phyloP scores from a whole-genome alignment of 345 rosid genomes.

The Passiflora organensis region DNA sequence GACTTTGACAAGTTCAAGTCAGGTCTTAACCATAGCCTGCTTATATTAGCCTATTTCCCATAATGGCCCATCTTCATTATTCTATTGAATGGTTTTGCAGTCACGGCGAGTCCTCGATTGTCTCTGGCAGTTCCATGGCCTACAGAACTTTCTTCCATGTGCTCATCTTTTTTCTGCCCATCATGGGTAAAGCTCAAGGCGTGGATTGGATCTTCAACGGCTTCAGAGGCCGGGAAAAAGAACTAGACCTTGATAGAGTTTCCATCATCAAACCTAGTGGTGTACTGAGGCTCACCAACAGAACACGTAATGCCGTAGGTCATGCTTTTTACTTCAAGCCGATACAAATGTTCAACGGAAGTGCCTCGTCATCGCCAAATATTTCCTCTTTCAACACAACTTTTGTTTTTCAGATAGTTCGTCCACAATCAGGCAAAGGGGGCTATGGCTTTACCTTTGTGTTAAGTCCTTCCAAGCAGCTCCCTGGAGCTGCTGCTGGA shows the following conservation, averaged over 20 bases:
- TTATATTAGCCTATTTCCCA: too few species aligned
- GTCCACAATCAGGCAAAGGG: conserved; percentile 27
- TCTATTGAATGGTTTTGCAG: too few species aligned
- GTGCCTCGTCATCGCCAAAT: conserved; percentile 1
- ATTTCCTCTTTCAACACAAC: conserved; percentile 41
- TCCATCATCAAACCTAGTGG: conserved; percentile 33
- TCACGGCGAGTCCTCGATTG: too few species aligned
- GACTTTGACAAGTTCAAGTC: not conserved
- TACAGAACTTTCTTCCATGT: not conserved
- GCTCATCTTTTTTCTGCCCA: conserved; percentile 11
- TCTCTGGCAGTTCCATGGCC: conserved; percentile 9
- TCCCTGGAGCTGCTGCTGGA: conserved; percentile 27
- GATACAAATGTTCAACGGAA: conserved; percentile 22
- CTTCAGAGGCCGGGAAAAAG: conserved; percentile 17
- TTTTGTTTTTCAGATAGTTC: conserved; percentile 44
- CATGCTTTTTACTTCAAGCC: conserved; percentile 40
- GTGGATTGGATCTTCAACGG: conserved; percentile 36
- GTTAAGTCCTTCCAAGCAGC: conserved; percentile 31
- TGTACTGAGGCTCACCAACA: conserved; percentile 43
- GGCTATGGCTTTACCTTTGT: conserved; percentile 59
- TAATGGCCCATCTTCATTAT: too few species aligned
- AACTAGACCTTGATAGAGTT: conserved; percentile 21
- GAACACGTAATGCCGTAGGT: conserved; percentile 24
- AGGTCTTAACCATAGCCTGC: too few species aligned
- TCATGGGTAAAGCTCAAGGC: conserved; percentile 8